These are phyloP conservation scores for Glycine soja DNA, from an alignment of 306 rosid genomes.

Conservation along the genomic window DNA sequence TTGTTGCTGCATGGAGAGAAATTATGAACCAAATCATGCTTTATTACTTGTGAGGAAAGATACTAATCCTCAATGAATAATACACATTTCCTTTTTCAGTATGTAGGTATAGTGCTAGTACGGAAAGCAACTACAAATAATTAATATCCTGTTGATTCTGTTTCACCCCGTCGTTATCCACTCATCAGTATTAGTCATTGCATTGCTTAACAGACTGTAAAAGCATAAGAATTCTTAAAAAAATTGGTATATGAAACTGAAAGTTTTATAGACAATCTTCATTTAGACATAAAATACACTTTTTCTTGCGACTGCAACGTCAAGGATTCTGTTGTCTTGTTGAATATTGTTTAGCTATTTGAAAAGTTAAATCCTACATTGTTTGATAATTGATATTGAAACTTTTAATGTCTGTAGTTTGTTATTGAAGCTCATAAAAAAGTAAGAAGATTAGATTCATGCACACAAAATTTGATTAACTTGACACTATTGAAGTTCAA, in stretches of 20 bases:
- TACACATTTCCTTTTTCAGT: background rate
- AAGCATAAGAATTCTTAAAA: background rate
- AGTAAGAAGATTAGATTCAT: no score
- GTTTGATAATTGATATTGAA: no score
- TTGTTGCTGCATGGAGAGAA: background rate
- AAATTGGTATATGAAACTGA: background rate
- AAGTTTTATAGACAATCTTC: background rate
- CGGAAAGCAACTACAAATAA: background rate
- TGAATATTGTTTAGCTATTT: no score
- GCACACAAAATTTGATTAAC: no score
- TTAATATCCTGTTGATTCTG: background rate
- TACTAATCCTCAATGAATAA: slow-evolving; percentile 24
- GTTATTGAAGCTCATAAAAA: no score
- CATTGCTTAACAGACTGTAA: background rate
- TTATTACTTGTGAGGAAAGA: background rate
- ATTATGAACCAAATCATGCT: no score
- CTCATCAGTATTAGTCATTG: no score
- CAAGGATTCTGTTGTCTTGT: background rate
- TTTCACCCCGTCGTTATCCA: background rate
- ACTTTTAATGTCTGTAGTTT: no score
- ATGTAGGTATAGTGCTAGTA: background rate
- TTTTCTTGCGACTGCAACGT: background rate
- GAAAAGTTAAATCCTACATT: no score
- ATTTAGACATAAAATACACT: background rate
- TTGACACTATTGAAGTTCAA: no score